Evolutionary conservation across 1,284 basidiomycete species (phyloP), one percentile per base, ranked within the genome.

Genomic region (Mycocalia duriaeana): DNA sequence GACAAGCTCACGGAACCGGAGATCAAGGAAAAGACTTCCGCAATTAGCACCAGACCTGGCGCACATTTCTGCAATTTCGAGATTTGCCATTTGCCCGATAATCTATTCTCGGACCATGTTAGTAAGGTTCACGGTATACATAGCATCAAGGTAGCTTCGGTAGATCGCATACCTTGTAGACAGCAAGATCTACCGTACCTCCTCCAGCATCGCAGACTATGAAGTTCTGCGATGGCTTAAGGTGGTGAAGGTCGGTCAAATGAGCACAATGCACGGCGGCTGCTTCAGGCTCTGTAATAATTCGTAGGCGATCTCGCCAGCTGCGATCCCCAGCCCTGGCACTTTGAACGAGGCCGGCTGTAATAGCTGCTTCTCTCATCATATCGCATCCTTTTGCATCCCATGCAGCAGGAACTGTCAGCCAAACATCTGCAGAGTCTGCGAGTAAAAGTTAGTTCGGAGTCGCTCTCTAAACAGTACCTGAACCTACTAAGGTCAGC

Each of bases 341-440:
- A 45, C 79, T 81, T 51, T 81, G 81, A 11, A 91, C 89, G 6
- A 92, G 72, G 0, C 85, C 85, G 13, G 89, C 89, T 20, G 72
- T 68, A 50, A 91, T 85, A 5, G 88, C 89, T 38, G 87, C 87
- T 45, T 82, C 81, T 24, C 86, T 76, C 89, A 92, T 91, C 53
- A 90, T 73, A 50, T 84, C 81, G 56, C 85, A 88, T 0, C 86
- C 88, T 53, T 75, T 81, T 1, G 82, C 86, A 61, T 91, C 88
- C 89, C 89, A 91, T 26, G 88, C 86, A 11, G 89, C 89, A 44
- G 89, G 89, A 6, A 90, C 89, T 7, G 87, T 89, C 42, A 91
- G 66, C 74, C 85, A 85, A 4, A 91, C 83, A 55, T 89, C 82
- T 40, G 86, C 88, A 31, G 81, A 73, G 61, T 88, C 88, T 90